Evolutionary conservation across 441 rosid genomes (phyloP).

Genomic region (Heliophila coronopifolia): DNA sequence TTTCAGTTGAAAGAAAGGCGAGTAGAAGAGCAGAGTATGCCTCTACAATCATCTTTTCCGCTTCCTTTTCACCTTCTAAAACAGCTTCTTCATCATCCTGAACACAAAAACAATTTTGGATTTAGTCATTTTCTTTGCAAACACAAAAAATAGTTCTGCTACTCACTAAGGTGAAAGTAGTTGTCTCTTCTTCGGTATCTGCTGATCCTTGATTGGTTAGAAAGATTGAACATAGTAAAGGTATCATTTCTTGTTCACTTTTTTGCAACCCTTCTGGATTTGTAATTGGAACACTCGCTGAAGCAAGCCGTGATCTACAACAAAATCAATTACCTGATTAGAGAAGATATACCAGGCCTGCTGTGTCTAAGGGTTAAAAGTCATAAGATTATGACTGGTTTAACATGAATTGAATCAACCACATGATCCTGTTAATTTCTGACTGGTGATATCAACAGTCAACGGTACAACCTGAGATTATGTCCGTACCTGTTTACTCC

Average conservation of each 20-base stretch:
- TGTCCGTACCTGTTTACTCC: slow-evolving; percentile 90
- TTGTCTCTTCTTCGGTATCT: slow-evolving; percentile 55
- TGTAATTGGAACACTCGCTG: slow-evolving; percentile 47
- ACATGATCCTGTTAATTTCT: no score
- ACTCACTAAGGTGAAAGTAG: slow-evolving; percentile 49
- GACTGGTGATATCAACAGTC: no score
- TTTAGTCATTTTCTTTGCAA: no score
- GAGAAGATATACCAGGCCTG: no score
- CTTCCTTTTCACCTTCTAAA: slow-evolving; percentile 86
- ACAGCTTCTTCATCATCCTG: slow-evolving; percentile 70
- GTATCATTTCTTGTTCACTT: slow-evolving; percentile 56
- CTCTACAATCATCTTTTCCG: slow-evolving; percentile 92
- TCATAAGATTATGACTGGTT: no score
- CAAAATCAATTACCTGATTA: neutral
- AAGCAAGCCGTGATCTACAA: slow-evolving; percentile 68
- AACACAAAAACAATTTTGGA: no score
- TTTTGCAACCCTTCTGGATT: slow-evolving; percentile 44
- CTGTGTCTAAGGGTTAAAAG: no score
- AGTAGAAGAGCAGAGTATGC: slow-evolving; percentile 86
- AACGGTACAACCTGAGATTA: no score
- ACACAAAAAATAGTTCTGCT: no score
- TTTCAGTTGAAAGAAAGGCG: slow-evolving; percentile 84
- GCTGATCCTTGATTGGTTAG: slow-evolving; percentile 65
- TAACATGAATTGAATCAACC: no score
- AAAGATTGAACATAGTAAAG: slow-evolving; percentile 78